phyloP scores from a whole-genome alignment of 805 yeast genomes.

The Suhomyces tanzawaensis region DNA sequence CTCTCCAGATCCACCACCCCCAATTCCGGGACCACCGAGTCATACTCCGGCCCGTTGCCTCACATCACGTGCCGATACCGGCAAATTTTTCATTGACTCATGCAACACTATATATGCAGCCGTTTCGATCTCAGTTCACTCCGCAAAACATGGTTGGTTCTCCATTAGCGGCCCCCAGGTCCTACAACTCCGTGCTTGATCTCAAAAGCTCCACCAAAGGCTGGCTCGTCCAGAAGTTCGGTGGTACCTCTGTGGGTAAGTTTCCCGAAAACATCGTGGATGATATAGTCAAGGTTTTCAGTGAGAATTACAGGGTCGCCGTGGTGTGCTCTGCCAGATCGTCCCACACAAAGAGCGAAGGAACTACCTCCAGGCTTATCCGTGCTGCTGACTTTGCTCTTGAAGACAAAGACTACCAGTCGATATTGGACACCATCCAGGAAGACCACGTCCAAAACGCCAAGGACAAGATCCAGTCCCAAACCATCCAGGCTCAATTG shows the following conservation, averaged over 20 bases:
- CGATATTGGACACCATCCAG: conserved; percentile 63
- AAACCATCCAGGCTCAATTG: conserved; percentile 50
- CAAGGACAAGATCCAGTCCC: conserved; percentile 43
- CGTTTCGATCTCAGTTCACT: not conserved
- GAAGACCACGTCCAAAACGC: conserved; percentile 83
- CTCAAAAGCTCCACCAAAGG: conserved; percentile 26
- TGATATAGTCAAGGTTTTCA: conserved; percentile 72
- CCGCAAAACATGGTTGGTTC: conserved; percentile 15
- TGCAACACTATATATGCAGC: not conserved
- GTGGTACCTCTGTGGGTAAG: conserved; percentile 97
- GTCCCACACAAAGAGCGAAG: conserved; percentile 86
- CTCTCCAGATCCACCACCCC: no score
- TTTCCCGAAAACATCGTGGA: conserved; percentile 83
- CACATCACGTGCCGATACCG: conserved; percentile 11
- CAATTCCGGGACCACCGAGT: no score
- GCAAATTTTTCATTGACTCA: conserved; percentile 10
- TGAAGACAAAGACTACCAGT: conserved; percentile 55
- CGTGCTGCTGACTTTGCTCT: conserved; percentile 80
- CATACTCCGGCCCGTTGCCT: conserved; percentile 3
- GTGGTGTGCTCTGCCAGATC: conserved; percentile 97
- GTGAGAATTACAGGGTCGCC: conserved; percentile 66
- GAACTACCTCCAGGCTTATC: conserved; percentile 86
- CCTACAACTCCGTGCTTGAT: conserved; percentile 43
- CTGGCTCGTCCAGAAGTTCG: conserved; percentile 79
- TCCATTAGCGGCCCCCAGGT: conserved; percentile 23